Base-by-base conservation (phyloP, 176 grass and related monocot species). In the Zoysia japonica region DNA sequence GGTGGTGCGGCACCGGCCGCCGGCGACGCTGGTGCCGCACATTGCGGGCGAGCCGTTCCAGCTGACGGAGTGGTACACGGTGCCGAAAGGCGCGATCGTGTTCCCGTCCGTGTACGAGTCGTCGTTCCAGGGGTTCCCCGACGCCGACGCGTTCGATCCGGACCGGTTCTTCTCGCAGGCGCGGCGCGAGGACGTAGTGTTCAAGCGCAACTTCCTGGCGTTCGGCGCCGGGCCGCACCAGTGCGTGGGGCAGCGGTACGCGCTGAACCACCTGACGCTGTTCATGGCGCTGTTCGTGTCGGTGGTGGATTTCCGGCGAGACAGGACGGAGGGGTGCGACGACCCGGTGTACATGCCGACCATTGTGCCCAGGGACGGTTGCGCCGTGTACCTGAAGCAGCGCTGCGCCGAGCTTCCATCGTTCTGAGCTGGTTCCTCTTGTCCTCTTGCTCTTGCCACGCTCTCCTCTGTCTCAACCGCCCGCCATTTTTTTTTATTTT, bases 151-250 rank as follows among this genome's bases (percentile, higher is more conserved):
- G 13, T 97, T 97, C 83, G 89, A 97, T 61, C 94, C 91, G 28
- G 94, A 91, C 0, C 86, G 94, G 3, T 94, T 94, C 87, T 94
- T 94, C 87, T 80, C 63, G 1, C 86, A 91, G 46, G 41, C 28
- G 3, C 83, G 88, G 14, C 75, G 85, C 75, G 93, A 97, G 88
- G 93, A 97, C 74, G 81, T 85, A 64, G 66, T 84, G 59, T 89
- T 67, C 81, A 97, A 86, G 87, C 85, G 89, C 55, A 82, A 91
- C 82, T 93, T 93, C 78, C 61, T 97, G 6, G 91, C 88, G 17
- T 97, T 97, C 80, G 94, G 94, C n/a, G 91, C 91, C 14, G 94
- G 91, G 12, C 7, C 94, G 28, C 94, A 97, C 94, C 94, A 89
- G 79, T 97, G 91, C 85, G 46, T 89, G 35, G 94, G 91, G 3